Conservation (phyloP, 2,329 filamentous ascomycete genomes). For the Neonectria hederae region DNA sequence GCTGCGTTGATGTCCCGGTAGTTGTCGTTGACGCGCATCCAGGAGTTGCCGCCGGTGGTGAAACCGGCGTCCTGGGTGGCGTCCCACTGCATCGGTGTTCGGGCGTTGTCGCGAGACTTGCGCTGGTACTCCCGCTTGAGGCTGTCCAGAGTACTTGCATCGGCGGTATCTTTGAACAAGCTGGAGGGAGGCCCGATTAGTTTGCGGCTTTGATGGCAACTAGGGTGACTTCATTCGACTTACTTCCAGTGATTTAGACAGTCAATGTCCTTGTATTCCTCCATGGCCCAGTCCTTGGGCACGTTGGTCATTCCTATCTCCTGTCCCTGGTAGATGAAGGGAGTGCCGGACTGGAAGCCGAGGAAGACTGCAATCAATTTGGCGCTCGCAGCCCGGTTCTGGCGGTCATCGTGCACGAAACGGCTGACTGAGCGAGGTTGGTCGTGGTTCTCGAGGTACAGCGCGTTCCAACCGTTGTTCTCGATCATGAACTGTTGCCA, state of each 20-base stretch:
- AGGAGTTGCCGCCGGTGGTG: constrained; percentile 65
- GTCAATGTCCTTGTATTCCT: constrained; percentile 76
- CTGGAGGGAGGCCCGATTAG: constrained; percentile 35
- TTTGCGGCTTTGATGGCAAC: not conserved
- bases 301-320: constrained; percentile 75
- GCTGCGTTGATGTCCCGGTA: constrained; percentile 71
- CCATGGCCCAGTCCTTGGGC: constrained; percentile 67
- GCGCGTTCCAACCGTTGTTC: constrained; percentile 70
- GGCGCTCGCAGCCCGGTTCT: constrained; percentile 59
- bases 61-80: constrained; percentile 70
- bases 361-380: constrained; percentile 70
- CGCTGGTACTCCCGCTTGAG: constrained; percentile 60
- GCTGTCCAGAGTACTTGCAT: constrained; percentile 50
- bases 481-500: constrained; percentile 70
- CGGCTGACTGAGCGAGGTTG: constrained; percentile 68
- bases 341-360: constrained; percentile 67
- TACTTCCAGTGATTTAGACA: constrained; percentile 62
- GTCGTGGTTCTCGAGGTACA: constrained; percentile 74
- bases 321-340: constrained; percentile 76
- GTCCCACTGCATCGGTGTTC: constrained; percentile 79
- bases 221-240: constrained; percentile 20
- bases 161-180: constrained; percentile 49
- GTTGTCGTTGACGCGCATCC: constrained; percentile 76
- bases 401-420: constrained; percentile 60
- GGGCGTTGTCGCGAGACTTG: constrained; percentile 74